Percentiles rank a stretch among this genome's conserved stretches.
phyloP scores from a whole-genome alignment of 1,284 basidiomycete genomes.

The Pseudozyma pruni region DNA sequence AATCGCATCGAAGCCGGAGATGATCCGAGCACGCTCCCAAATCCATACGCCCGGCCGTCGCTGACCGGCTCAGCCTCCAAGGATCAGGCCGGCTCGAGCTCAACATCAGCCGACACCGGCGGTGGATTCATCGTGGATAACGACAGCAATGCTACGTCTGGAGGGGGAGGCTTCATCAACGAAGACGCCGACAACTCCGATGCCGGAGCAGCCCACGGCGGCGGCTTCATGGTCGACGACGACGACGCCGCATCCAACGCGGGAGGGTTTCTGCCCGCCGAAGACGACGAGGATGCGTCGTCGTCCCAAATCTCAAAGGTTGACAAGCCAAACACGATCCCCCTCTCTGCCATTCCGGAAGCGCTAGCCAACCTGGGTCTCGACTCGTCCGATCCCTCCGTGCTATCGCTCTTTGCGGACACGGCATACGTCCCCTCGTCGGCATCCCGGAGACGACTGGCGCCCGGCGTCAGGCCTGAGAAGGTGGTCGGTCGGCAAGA shows the following conservation, averaged over 20 bases:
- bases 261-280: neutral
- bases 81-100: neutral
- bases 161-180: slow-evolving; percentile 40
- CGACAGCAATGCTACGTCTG: neutral
- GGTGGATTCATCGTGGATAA: slow-evolving; percentile 34
- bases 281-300: slow-evolving; percentile 2
- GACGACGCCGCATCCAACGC: neutral
- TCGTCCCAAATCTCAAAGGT: neutral
- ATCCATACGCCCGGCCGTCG: slow-evolving; percentile 32
- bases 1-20: slow-evolving; percentile 43
- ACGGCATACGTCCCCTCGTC: slow-evolving; percentile 35
- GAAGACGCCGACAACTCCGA: slow-evolving; percentile 21
- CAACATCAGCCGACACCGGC: neutral
- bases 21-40: slow-evolving; percentile 37
- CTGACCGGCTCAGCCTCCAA: slow-evolving; percentile 2
- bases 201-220: too few species aligned
- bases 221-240: slow-evolving; percentile 23
- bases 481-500: slow-evolving; percentile 50
- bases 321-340: slow-evolving; percentile 26
- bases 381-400: slow-evolving; percentile 31
- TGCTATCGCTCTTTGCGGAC: slow-evolving; percentile 45
- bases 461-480: slow-evolving; percentile 20
- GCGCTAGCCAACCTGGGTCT: slow-evolving; percentile 50
- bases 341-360: slow-evolving; percentile 46
- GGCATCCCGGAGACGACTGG: slow-evolving; percentile 13